Evolutionary conservation across 2,329 filamentous ascomycete genomes (phyloP), one percentile per base, ranked within the genome.

Genomic region (Neonectria neomacrospora): DNA sequence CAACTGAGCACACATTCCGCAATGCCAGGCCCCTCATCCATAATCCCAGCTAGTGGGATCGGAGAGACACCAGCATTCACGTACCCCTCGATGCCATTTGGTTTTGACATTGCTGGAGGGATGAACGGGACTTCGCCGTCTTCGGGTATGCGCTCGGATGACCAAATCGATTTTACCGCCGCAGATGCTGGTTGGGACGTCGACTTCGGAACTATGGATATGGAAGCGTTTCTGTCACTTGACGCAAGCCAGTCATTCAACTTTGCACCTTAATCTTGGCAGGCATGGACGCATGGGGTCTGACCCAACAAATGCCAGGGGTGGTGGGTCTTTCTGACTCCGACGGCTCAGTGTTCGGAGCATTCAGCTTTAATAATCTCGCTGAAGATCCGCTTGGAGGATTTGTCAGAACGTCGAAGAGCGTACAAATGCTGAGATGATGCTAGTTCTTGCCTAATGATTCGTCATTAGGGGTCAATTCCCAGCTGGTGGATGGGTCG

Each of bases 141-240:
- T 5, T 62, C 63, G 16, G 66, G 65, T 7, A 58, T 65, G 41
- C 55, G 62, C 8, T 47, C 69, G 3, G 73, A 73, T 16, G 73
- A 74, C 9, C 67, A 64, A 54, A 58, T 66, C 12, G 74, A 76
- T 22, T 72, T 75, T 5, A 75, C 72, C 18, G 68, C 72, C 23
- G 72, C 69, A 28, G 74, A 76, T 57, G 67, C 70, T 6, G 74
- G 74, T 2, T 74, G 74, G 69, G 67, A 74, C 22, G 72, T 75
- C 53, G 72, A 76, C 59, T 76, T 76, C 62, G 72, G 70, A 7
- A 71, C 68, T 5, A 76, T 74, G 72, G 75, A 76, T 42, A 75
- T 76, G 71, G 74, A 76, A 48, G 72, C 74, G 1, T 76, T 76
- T 45, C 42, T 76, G 42, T 76, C 74, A 26, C 71, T 76, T 20